Conservation (phyloP, 768 basidiomycete genomes). For the Pleurotus pulmonarius region DNA sequence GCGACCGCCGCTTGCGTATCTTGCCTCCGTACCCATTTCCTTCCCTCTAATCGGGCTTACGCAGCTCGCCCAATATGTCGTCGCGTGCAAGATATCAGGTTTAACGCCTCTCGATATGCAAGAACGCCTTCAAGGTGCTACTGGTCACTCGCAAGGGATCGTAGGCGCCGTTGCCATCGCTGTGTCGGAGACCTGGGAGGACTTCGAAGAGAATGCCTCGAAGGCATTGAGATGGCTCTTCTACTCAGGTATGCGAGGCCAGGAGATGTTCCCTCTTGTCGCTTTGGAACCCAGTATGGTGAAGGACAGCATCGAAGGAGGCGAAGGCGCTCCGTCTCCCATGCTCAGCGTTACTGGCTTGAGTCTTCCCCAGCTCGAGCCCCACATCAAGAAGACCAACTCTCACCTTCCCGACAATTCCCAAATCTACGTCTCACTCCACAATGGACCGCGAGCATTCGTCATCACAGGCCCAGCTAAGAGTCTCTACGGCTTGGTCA, state of each 20-base stretch:
- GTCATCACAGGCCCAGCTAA: constrained; percentile 91
- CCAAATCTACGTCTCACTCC: constrained; percentile 79
- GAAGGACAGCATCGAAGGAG: constrained; percentile 84
- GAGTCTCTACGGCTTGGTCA: constrained; percentile 92
- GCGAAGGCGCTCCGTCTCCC: constrained; percentile 89
- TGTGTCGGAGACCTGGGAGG: constrained; percentile 70
- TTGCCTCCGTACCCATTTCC: constrained; percentile 91
- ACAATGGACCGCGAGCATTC: constrained; percentile 88
- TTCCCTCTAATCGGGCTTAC: constrained; percentile 96
- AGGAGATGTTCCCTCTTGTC: constrained; percentile 90
- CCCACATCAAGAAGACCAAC: constrained; percentile 85
- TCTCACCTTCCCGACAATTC: constrained; percentile 76
- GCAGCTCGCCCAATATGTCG: constrained; percentile 90
- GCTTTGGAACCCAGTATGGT: constrained; percentile 86
- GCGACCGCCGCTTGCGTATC: constrained; percentile 79
- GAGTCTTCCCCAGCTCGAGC: constrained; percentile 67
- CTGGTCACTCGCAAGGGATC: constrained; percentile 97
- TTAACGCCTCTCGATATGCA: constrained; percentile 81
- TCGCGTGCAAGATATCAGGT: constrained; percentile 70
- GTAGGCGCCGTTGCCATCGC: constrained; percentile 90
- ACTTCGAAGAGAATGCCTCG: constrained; percentile 68
- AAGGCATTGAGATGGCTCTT: constrained; percentile 93
- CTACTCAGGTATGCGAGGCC: constrained; percentile 89
- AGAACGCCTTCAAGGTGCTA: constrained; percentile 74
- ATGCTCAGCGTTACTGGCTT: constrained; percentile 93